Conservation (phyloP, 148 eudicot species). For the Hydrangea macrophylla region DNA sequence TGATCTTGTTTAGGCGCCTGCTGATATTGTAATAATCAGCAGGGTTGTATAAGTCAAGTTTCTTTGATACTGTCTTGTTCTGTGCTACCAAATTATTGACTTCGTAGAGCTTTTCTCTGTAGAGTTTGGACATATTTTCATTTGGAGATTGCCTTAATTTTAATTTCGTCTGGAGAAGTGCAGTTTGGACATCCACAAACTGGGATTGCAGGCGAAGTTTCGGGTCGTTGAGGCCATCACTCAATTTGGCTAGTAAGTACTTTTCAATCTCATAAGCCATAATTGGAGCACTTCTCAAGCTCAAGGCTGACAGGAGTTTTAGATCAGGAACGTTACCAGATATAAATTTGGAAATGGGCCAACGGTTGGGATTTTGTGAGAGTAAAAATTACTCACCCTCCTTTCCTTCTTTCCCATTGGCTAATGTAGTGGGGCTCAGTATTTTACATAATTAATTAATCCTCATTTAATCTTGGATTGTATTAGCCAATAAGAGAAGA, state of each 20-base stretch:
- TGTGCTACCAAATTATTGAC: constrained; percentile 20
- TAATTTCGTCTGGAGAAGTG: background rate
- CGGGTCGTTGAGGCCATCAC: too few species aligned
- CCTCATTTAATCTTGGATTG: too few species aligned
- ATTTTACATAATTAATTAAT: too few species aligned
- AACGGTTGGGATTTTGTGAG: background rate
- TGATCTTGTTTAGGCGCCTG: background rate
- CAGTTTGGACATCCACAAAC: background rate
- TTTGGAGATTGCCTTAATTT: background rate
- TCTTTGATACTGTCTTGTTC: constrained; percentile 1
- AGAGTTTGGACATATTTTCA: background rate
- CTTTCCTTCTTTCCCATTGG: too few species aligned
- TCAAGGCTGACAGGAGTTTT: background rate
- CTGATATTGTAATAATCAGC: background rate
- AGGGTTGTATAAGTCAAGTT: background rate
- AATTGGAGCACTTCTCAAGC: background rate
- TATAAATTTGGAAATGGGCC: background rate
- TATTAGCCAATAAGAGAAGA: too few species aligned
- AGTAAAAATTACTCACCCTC: too few species aligned
- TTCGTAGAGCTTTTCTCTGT: constrained; percentile 20
- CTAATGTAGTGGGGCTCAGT: too few species aligned
- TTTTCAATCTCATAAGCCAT: constrained; percentile 14
- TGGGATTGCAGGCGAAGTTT: background rate
- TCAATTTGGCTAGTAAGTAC: background rate
- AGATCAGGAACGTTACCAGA: background rate